Evolutionary conservation across 1,139 yeast species (phyloP), one percentile per base, ranked within the genome.

Genomic region (Candida glucosophila): DNA sequence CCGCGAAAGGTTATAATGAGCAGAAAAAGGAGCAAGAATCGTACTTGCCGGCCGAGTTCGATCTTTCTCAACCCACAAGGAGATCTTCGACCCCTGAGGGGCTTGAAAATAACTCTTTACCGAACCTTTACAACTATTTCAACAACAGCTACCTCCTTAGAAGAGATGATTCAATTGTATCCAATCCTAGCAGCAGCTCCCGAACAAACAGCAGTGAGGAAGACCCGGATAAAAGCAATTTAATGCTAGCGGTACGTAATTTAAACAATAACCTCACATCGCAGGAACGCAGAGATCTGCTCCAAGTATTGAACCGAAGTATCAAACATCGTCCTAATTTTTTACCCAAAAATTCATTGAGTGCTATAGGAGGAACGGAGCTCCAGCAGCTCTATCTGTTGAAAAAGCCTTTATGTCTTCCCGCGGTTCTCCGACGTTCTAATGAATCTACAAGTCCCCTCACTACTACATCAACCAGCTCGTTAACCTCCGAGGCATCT

Each of bases 31-130:
- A 28, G 14, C 22, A 30, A 10, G 29, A 29, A 3, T 31, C 39
- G 15, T 63, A 63, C 34, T 40, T 41, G n/a, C 70, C 70, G 0
- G 70, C 70, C 2, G 45, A 41, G 6, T 60, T 57, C 35, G 69
- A 63, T 32, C 40, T 62, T n/a, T 44, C 52, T 19, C 52, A 53
- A 27, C 58, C 64, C 12, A 43, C 56, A 4, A 36, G 64, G 18
- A 40, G 63, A 17, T 44, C 43, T 28, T 49, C 54, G 9, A 35
- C 40, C 5, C 54, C 54, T 5, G 24, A 30, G 5, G 26, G 27
- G 5, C 20, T 17, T 12, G 28, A 14, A 3, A 22, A 20, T n/a
- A 29, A 25, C n/a, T 15, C 26, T 3, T 31, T 24, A 31, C 15
- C 25, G 31, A 22, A 34, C 39, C 14, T 35, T 8, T 11, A 36